Percentiles rank a stretch among this genome's conserved stretches.
Conservation (phyloP, 192 early-diverging fungal genomes). For the Spizellomyces sp. region DNA sequence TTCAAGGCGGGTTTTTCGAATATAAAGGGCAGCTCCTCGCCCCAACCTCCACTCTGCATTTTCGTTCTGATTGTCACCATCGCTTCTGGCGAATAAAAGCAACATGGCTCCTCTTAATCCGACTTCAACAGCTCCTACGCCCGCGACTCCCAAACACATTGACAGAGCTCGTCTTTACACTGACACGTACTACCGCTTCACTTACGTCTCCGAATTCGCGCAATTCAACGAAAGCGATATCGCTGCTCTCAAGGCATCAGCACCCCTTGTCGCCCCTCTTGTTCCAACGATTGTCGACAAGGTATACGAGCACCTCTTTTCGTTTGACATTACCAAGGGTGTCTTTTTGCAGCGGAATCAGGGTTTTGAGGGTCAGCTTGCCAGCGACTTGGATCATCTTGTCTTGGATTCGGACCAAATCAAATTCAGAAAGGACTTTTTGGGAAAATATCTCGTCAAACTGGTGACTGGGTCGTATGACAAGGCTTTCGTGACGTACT, state of each 20-base stretch:
- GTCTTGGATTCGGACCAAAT: conserved; percentile 68
- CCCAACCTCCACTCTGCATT: too few species aligned
- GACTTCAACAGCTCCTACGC: not conserved
- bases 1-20: too few species aligned
- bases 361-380: conserved; percentile 51
- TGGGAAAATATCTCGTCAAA: conserved; percentile 71
- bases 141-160: conserved; percentile 35
- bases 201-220: conserved; percentile 74
- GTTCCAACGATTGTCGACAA: conserved; percentile 77
- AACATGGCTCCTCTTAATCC: conserved; percentile 33
- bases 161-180: conserved; percentile 70
- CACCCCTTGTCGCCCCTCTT: conserved; percentile 60
- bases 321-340: conserved; percentile 75
- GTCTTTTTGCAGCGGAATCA: conserved; percentile 67
- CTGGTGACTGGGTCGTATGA: conserved; percentile 59
- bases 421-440: conserved; percentile 74
- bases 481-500: conserved; percentile 62
- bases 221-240: conserved; percentile 72
- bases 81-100: not conserved
- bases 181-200: conserved; percentile 75
- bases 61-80: too few species aligned
- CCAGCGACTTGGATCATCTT: conserved; percentile 46
- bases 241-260: conserved; percentile 68
- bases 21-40: too few species aligned
- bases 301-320: conserved; percentile 72